These are phyloP conservation scores for Hortiboletus rubellus DNA, from an alignment of 1,284 basidiomycete species.

Conservation along the genomic window DNA sequence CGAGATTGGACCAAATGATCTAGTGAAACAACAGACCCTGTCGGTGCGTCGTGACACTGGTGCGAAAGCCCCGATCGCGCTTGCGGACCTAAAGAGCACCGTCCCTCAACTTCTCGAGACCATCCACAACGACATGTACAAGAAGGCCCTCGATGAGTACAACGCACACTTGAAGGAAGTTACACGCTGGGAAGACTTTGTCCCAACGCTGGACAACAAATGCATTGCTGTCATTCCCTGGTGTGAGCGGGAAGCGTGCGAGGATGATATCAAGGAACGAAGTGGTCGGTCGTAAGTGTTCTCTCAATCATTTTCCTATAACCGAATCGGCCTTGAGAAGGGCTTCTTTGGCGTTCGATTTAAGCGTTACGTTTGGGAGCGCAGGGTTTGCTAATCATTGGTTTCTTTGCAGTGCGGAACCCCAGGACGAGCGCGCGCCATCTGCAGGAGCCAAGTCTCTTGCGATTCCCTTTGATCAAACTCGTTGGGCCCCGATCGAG, in stretches of 20 bases:
- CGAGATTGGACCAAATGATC: conserved; percentile 94
- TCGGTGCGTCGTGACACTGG: conserved; percentile 89
- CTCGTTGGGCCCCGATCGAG: conserved; percentile 74
- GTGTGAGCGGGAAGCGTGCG: conserved; percentile 94
- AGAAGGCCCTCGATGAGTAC: conserved; percentile 75
- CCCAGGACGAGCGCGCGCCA: conserved; percentile 91
- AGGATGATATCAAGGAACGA: conserved; percentile 98
- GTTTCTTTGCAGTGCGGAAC: conserved; percentile 59
- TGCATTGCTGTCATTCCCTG: conserved; percentile 91
- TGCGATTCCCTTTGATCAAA: conserved; percentile 96
- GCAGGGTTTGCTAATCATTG: conserved; percentile 5
- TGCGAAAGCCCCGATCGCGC: conserved; percentile 72
- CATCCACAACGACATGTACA: conserved; percentile 92
- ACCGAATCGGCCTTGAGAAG: neutral
- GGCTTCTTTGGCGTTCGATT: neutral
- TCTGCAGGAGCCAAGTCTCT: conserved; percentile 99
- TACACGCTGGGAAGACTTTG: conserved; percentile 89
- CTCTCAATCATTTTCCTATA: conserved; percentile 3
- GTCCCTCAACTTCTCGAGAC: conserved; percentile 74
- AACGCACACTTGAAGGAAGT: conserved; percentile 74
- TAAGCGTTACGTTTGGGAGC: neutral
- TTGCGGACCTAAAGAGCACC: conserved; percentile 58
- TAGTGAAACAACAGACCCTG: conserved; percentile 81
- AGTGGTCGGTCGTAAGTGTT: conserved; percentile 78
- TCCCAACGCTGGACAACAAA: conserved; percentile 89